phyloP scores from a whole-genome alignment of 2,329 filamentous ascomycete species.

The Pleoardoris graminearum region DNA sequence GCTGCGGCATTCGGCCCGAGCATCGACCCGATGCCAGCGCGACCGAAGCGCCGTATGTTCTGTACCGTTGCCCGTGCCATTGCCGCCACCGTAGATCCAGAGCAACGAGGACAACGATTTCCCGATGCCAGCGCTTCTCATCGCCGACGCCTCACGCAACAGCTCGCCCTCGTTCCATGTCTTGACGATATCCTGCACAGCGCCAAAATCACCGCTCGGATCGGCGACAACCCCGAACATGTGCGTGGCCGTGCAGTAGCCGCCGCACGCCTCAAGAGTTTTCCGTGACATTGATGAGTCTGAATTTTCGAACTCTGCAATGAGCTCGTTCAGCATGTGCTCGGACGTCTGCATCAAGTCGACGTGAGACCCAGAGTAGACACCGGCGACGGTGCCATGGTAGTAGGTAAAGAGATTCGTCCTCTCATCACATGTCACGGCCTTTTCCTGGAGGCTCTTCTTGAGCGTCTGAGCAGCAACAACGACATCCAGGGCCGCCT shows the following conservation, averaged over 20 bases:
- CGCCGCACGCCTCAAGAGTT: constrained; percentile 1
- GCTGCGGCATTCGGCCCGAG: not conserved
- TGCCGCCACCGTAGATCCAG: not conserved
- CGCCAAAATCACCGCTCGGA: constrained; percentile 1
- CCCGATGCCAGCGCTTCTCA: not conserved
- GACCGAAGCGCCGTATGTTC: not conserved
- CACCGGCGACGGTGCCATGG: not conserved
- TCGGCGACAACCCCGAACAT: constrained; percentile 3
- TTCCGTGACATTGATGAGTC: constrained; percentile 1
- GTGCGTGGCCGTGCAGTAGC: constrained; percentile 2
- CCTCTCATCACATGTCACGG: not conserved
- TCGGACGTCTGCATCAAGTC: constrained; percentile 3
- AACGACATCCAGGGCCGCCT: not conserved
- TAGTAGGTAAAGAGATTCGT: constrained; percentile 3
- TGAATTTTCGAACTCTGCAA: not conserved
- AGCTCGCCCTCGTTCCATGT: constrained; percentile 2
- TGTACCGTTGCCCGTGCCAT: not conserved
- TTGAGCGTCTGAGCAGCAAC: constrained; percentile 3
- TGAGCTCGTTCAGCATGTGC: constrained; percentile 1
- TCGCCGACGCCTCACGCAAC: not conserved
- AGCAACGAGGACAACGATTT: not conserved
- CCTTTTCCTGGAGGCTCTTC: not conserved
- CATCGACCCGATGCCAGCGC: not conserved
- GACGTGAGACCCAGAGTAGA: constrained; percentile 3
- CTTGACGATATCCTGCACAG: constrained; percentile 1